These are phyloP conservation scores for Sparassis latifolia DNA, from an alignment of 1,284 basidiomycete species.

Conservation along the genomic window DNA sequence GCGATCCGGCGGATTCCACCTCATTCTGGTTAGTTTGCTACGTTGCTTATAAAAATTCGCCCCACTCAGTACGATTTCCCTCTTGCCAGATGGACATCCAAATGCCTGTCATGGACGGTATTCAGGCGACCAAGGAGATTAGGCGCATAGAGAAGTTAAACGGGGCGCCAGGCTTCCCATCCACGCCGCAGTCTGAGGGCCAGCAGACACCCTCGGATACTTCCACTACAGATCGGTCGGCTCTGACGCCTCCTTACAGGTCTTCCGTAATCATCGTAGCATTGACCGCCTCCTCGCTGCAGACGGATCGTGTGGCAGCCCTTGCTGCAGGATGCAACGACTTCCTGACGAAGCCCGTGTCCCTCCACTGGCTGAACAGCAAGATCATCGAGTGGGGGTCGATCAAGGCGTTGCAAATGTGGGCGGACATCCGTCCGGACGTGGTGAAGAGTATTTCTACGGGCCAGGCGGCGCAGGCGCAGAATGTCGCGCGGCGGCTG, in stretches of 20 bases:
- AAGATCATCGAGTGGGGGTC: constrained; percentile 99
- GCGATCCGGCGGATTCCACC: constrained; percentile 89
- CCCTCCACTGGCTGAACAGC: constrained; percentile 91
- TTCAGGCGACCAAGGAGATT: constrained; percentile 95
- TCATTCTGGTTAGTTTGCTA: constrained; percentile 74
- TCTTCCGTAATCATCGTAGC: constrained; percentile 99
- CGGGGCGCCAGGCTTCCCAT: constrained; percentile 68
- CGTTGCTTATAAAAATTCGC: not conserved
- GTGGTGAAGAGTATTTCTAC: constrained; percentile 44
- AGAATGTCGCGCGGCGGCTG: constrained; percentile 58
- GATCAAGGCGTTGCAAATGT: constrained; percentile 84
- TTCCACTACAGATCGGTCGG: constrained; percentile 28
- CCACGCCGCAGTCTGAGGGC: constrained; percentile 56
- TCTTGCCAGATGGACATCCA: constrained; percentile 93
- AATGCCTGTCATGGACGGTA: constrained; percentile 98
- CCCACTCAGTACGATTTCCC: too few relatives aligned
- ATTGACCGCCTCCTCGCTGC: constrained; percentile 89
- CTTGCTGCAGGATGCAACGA: constrained; percentile 98
- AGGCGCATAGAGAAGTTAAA: constrained; percentile 73
- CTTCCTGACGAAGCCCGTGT: constrained; percentile 97
- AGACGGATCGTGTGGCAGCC: constrained; percentile 91
- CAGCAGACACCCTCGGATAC: constrained; percentile 47
- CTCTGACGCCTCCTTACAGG: constrained; percentile 62
- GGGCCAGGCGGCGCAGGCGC: constrained; percentile 58
- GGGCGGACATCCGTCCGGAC: constrained; percentile 72